Conservation (phyloP, 2,329 filamentous ascomycete genomes). For the Corinectria fuckeliana region DNA sequence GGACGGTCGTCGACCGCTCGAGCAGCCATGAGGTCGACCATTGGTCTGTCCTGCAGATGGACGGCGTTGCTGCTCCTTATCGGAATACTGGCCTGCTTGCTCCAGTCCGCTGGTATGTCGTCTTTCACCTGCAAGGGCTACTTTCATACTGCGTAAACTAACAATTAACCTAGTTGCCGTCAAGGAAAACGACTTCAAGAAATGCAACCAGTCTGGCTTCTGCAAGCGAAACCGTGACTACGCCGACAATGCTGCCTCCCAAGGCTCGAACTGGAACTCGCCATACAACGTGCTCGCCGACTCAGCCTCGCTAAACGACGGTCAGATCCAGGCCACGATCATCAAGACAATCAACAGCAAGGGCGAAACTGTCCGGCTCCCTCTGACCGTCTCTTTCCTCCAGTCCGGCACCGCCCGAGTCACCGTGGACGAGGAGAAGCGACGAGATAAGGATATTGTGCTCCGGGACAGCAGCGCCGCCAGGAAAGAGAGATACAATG, state of each 20-base stretch:
- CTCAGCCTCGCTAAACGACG: conserved; percentile 77
- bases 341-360: conserved; percentile 74
- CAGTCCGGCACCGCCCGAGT: conserved; percentile 88
- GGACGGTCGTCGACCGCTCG: conserved; percentile 26
- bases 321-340: conserved; percentile 80
- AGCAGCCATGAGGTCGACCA: conserved; percentile 56
- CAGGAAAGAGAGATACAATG: conserved; percentile 93
- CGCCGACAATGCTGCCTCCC: conserved; percentile 75
- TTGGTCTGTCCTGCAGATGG: conserved; percentile 66
- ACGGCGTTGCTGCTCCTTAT: conserved; percentile 67
- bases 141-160: conserved; percentile 11
- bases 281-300: conserved; percentile 80
- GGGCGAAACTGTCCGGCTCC: conserved; percentile 76
- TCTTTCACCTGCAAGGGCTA: neutral
- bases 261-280: conserved; percentile 73
- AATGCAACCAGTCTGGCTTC: conserved; percentile 93
- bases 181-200: conserved; percentile 98
- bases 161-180: conserved; percentile 68
- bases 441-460: conserved; percentile 87
- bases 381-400: conserved; percentile 85
- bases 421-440: conserved; percentile 88
- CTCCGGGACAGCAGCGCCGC: conserved; percentile 83
- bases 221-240: conserved; percentile 93
- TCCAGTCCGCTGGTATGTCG: conserved; percentile 68
- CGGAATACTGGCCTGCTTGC: conserved; percentile 62